A percentile compares a stretch with the other conserved stretches of the same genome.
phyloP scores from a whole-genome alignment of 1,284 basidiomycete species.

The Moesziomyces globuligerus region DNA sequence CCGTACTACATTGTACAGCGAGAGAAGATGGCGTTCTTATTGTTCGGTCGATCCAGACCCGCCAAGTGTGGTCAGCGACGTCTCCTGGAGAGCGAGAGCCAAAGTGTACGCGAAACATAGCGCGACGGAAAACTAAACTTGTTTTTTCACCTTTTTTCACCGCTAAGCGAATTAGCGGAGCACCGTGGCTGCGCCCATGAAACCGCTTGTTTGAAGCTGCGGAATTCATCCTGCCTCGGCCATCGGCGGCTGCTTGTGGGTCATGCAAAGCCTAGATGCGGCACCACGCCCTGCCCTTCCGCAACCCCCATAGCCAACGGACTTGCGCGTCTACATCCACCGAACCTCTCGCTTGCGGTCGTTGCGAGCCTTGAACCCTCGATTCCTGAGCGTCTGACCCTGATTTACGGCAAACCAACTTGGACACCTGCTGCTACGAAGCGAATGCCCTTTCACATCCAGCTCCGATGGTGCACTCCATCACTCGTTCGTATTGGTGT shows the following conservation, averaged over 20 bases:
- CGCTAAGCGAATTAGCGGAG: constrained; percentile 16
- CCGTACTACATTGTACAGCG: too few species aligned
- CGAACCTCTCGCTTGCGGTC: neutral
- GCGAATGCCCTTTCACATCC: neutral
- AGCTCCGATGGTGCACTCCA: too few species aligned
- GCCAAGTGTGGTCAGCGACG: too few species aligned
- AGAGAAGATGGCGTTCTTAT: too few species aligned
- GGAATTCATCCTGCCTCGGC: constrained; percentile 1
- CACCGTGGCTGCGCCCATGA: constrained; percentile 11
- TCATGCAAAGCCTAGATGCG: neutral
- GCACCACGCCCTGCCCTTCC: neutral
- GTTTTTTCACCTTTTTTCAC: neutral
- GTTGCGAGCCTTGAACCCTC: constrained; percentile 6
- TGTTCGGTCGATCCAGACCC: too few species aligned
- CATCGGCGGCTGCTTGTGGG: constrained; percentile 3
- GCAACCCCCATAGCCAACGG: neutral
- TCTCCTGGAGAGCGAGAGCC: too few species aligned
- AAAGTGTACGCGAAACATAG: neutral
- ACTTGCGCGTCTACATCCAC: constrained; percentile 1
- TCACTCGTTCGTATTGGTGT: too few species aligned
- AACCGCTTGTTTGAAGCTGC: constrained; percentile 2
- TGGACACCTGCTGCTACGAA: neutral
- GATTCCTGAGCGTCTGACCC: neutral
- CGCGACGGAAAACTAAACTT: constrained; percentile 1
- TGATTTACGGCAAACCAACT: neutral